Percentiles rank a stretch among this genome's conserved stretches.
Evolutionary conservation across 768 basidiomycete genomes (phyloP).

Genomic region (Cystofilobasidium ferigula): DNA sequence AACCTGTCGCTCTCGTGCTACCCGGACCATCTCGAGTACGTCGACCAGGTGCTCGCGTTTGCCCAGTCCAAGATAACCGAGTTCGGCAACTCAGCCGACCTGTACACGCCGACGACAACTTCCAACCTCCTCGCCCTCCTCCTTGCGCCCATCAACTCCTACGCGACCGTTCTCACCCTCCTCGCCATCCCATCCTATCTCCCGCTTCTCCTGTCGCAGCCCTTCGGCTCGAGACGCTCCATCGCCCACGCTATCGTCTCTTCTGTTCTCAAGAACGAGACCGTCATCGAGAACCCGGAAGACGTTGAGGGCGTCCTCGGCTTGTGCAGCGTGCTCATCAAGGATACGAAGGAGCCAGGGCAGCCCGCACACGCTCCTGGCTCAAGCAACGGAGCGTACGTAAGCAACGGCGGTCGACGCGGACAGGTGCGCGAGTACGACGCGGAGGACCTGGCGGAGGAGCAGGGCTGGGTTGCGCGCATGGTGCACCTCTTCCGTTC

Average conservation of each 20-base stretch:
- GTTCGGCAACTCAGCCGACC: slow-evolving; percentile 63
- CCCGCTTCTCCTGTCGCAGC: slow-evolving; percentile 68
- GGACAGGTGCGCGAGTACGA: slow-evolving; percentile 47
- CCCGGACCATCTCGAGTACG: slow-evolving; percentile 90
- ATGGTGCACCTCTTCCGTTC: slow-evolving; percentile 94
- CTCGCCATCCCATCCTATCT: slow-evolving; percentile 86
- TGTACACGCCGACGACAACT: slow-evolving; percentile 76
- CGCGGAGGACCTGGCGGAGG: slow-evolving; percentile 86
- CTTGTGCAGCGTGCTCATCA: slow-evolving; percentile 81
- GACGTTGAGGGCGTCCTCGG: slow-evolving; percentile 91
- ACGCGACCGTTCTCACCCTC: slow-evolving; percentile 91
- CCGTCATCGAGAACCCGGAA: slow-evolving; percentile 80
- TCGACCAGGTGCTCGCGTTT: slow-evolving; percentile 87
- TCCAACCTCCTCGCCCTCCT: slow-evolving; percentile 83
- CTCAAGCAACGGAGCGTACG: slow-evolving; percentile 31
- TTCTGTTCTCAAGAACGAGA: slow-evolving; percentile 91
- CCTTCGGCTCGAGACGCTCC: slow-evolving; percentile 78
- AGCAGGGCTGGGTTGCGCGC: slow-evolving; percentile 96
- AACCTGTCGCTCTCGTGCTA: slow-evolving; percentile 95
- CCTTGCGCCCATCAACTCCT: slow-evolving; percentile 87
- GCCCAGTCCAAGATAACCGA: slow-evolving; percentile 76
- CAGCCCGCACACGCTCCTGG: slow-evolving; percentile 49
- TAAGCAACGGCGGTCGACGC: slow-evolving; percentile 31
- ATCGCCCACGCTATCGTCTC: slow-evolving; percentile 92
- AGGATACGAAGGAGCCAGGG: slow-evolving; percentile 48